These are phyloP conservation scores for Aspergillus quadricinctus DNA, from an alignment of 2,329 filamentous ascomycete species.

Conservation along the genomic window DNA sequence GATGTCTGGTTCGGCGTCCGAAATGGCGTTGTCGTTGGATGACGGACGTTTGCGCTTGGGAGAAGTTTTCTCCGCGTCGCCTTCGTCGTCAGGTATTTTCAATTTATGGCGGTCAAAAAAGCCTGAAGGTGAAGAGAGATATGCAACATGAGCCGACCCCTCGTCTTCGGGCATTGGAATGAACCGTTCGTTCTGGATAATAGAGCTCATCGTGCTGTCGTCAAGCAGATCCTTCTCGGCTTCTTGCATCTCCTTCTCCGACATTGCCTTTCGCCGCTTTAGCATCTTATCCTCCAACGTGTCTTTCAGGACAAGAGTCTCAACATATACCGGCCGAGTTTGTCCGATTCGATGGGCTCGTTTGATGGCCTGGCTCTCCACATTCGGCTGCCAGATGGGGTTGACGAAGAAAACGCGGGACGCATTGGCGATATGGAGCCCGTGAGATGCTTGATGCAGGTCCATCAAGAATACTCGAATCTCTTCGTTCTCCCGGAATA, in stretches of 20 bases:
- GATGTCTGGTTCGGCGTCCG: conserved; percentile 5
- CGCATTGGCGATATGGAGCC: conserved; percentile 77
- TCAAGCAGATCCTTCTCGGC: conserved; percentile 56
- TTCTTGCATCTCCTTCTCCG: conserved; percentile 52
- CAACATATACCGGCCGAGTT: conserved; percentile 70
- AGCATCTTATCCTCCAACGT: conserved; percentile 85
- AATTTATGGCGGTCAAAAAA: conserved; percentile 39
- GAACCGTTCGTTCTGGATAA: conserved; percentile 55
- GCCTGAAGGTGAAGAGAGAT: conserved; percentile 24
- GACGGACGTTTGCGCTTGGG: conserved; percentile 11
- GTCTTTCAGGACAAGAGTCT: conserved; percentile 74
- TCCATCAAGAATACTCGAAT: conserved; percentile 86
- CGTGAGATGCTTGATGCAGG: conserved; percentile 81
- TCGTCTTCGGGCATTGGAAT: conserved; percentile 39
- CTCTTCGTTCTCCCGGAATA: conserved; percentile 66
- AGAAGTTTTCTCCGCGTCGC: conserved; percentile 1
- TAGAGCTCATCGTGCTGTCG: conserved; percentile 54
- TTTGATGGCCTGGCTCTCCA: conserved; percentile 89
- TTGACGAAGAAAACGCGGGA: conserved; percentile 86
- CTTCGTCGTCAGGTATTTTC: conserved; percentile 30
- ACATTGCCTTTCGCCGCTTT: conserved; percentile 69
- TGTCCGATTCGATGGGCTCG: conserved; percentile 86
- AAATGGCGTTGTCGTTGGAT: background rate
- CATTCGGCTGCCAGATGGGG: conserved; percentile 75
- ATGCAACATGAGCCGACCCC: conserved; percentile 19